These are phyloP conservation scores for Narthecium ossifragum DNA, from an alignment of 106 monocot genomes.

Conservation along the genomic window DNA sequence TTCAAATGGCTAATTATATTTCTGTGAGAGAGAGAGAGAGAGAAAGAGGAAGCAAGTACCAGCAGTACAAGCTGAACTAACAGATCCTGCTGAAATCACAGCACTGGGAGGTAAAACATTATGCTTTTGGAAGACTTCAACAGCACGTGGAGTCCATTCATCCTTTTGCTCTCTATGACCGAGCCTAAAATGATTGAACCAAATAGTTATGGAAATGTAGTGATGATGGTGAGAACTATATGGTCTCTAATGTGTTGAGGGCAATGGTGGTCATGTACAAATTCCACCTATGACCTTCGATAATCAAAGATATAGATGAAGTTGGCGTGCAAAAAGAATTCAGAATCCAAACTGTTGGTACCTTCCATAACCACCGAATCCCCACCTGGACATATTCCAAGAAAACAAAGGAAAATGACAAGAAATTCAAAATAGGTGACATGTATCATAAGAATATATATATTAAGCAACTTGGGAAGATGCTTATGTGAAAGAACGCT, in stretches of 20 bases:
- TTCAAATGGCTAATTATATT: too few relatives aligned
- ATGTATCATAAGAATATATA: constrained; percentile 7
- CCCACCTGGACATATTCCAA: constrained; percentile 96
- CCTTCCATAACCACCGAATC: constrained; percentile 99
- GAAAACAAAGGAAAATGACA: too few relatives aligned
- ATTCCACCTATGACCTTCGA: constrained; percentile 5
- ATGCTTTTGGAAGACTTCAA: constrained; percentile 87
- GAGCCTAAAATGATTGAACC: constrained; percentile 37
- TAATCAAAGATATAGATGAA: not conserved
- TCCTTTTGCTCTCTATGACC: constrained; percentile 98
- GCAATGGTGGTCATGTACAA: constrained; percentile 3
- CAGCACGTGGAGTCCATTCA: constrained; percentile 88
- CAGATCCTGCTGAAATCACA: constrained; percentile 76
- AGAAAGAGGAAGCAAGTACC: constrained; percentile 29
- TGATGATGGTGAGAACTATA: not conserved
- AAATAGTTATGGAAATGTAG: not conserved
- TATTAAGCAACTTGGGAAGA: not conserved
- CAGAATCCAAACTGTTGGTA: constrained; percentile 6
- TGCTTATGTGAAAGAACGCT: not conserved
- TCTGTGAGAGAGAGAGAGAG: not conserved
- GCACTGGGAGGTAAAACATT: constrained; percentile 86
- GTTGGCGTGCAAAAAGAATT: not conserved
- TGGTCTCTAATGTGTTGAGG: not conserved
- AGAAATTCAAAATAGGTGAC: constrained; percentile 4
- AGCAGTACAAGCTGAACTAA: constrained; percentile 89